Percentiles rank a stretch among this genome's conserved stretches.
These are phyloP conservation scores for Acacia crassicarpa DNA, from an alignment of 306 rosid genomes.

Conservation along the genomic window DNA sequence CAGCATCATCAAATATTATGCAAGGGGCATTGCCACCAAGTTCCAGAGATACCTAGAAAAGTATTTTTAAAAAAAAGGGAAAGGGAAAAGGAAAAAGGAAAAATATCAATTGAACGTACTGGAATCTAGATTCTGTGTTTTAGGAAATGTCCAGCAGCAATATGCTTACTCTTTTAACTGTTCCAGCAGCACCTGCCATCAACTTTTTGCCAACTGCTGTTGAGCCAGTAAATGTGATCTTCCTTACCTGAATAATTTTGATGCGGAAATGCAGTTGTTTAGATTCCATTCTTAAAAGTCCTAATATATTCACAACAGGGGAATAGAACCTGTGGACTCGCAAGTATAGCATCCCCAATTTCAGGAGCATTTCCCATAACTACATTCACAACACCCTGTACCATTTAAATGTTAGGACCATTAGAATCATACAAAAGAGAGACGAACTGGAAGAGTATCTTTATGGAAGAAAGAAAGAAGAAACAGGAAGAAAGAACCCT, in stretches of 20 bases:
- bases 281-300: conserved; percentile 26
- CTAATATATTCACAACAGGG: conserved; percentile 17
- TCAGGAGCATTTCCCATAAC: conserved; percentile 94
- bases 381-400: conserved; percentile 89
- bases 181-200: conserved; percentile 94
- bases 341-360: conserved; percentile 79
- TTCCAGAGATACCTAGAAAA: conserved; percentile 84
- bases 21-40: conserved; percentile 99
- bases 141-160: conserved; percentile 22
- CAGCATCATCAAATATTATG: conserved; percentile 96
- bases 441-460: conserved; percentile 7
- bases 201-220: conserved; percentile 97
- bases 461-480: neutral
- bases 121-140: conserved; percentile 26
- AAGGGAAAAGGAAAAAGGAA: neutral
- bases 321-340: conserved; percentile 76
- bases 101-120: conserved; percentile 18
- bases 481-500: conserved; percentile 1
- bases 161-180: conserved; percentile 80
- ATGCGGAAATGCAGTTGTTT: neutral
- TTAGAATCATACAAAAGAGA: conserved; percentile 30
- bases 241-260: conserved; percentile 70
- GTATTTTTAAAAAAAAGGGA: neutral
- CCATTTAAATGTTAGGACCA: conserved; percentile 33
- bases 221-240: conserved; percentile 96